A percentile compares a stretch with the other conserved stretches of the same genome.
Conservation (phyloP, 257 asterid genomes). For the Solanum chiquidenum region DNA sequence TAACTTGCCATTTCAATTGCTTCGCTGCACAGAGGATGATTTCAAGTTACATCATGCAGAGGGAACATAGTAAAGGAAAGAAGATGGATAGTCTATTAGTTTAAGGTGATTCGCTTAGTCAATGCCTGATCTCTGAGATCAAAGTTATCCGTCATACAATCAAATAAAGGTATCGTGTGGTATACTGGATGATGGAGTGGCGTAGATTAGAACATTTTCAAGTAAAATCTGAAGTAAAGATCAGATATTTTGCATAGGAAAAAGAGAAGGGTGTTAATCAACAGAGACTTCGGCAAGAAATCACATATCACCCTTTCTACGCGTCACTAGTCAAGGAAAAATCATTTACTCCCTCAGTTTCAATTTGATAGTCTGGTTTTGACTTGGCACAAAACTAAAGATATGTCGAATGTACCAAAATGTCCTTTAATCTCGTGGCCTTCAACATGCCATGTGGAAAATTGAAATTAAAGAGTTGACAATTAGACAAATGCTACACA, state of each 20-base stretch:
- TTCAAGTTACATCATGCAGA: background rate
- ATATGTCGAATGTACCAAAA: background rate
- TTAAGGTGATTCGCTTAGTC: background rate
- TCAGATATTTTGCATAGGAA: background rate
- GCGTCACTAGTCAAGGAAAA: background rate
- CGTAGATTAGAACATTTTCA: background rate
- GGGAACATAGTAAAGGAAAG: background rate
- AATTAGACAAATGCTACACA: background rate
- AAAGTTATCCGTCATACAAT: background rate
- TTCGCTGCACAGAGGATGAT: constrained; percentile 41
- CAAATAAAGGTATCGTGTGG: background rate
- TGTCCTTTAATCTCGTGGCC: background rate
- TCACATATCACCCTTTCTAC: background rate
- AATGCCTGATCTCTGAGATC: background rate
- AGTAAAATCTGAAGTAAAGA: background rate
- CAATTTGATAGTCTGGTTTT: background rate
- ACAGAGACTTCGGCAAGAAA: background rate
- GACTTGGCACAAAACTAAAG: background rate
- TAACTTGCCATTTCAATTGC: constrained; percentile 83
- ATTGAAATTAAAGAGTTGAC: background rate
- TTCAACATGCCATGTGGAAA: background rate
- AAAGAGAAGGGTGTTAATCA: background rate
- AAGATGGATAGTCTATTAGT: background rate
- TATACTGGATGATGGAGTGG: background rate
- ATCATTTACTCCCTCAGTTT: background rate